phyloP scores from a whole-genome alignment of 345 rosid genomes.

The Chamaenerion angustifolium region DNA sequence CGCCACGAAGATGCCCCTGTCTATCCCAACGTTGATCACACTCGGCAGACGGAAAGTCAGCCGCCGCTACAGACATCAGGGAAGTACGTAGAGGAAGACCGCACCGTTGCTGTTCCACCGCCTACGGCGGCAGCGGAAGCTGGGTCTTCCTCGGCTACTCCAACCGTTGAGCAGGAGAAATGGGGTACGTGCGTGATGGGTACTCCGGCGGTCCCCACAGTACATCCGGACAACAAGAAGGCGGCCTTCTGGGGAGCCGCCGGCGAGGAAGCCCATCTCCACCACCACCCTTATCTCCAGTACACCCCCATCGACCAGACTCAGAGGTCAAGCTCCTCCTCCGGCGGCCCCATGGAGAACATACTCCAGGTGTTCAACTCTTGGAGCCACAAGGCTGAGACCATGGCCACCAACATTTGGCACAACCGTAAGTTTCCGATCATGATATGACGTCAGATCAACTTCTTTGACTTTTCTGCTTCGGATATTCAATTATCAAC shows the following conservation, averaged over 20 bases:
- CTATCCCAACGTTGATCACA: not conserved
- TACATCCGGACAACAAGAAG: slow-evolving; percentile 45
- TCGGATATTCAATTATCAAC: too few relatives aligned
- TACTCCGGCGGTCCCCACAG: slow-evolving; percentile 36
- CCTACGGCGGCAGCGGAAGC: not conserved
- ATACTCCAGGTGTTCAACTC: slow-evolving; percentile 33
- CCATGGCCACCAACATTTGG: slow-evolving; percentile 42
- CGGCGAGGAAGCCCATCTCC: slow-evolving; percentile 13
- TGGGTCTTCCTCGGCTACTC: slow-evolving; percentile 1
- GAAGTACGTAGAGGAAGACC: too few relatives aligned
- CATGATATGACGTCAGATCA: too few relatives aligned
- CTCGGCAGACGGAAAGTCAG: not conserved
- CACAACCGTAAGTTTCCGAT: slow-evolving; percentile 23
- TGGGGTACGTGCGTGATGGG: slow-evolving; percentile 53
- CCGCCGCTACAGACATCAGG: not conserved
- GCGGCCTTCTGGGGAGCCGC: slow-evolving; percentile 44
- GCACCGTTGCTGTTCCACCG: not conserved
- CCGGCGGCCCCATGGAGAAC: slow-evolving; percentile 27
- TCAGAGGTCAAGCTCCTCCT: slow-evolving; percentile 17
- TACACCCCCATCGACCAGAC: slow-evolving; percentile 15
- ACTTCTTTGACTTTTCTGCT: too few relatives aligned
- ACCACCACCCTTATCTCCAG: slow-evolving; percentile 35
- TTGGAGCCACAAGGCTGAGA: slow-evolving; percentile 40
- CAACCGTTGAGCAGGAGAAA: slow-evolving; percentile 13
- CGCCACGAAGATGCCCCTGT: not conserved